Evolutionary conservation across 2,329 filamentous ascomycete species (phyloP), one percentile per base, ranked within the genome.

Genomic region (Colletotrichum limetticola): DNA sequence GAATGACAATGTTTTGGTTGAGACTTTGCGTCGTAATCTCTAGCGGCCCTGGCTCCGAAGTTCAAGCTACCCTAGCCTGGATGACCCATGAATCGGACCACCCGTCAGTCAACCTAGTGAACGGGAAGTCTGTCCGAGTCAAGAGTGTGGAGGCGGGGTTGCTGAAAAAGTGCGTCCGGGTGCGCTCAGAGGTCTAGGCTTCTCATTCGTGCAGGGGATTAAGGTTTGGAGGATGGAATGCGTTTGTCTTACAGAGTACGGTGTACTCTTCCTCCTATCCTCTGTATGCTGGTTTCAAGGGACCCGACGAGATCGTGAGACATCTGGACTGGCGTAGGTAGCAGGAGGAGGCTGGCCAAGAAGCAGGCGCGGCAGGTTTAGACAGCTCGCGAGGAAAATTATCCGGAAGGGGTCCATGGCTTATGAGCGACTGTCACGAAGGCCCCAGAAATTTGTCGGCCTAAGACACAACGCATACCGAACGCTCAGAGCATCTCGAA

Each of bases 11-110:
- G 42, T 63, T 59, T 55, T 59, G 22, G 30, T 7, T 64, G 59
- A 24, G 53, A 68, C 58, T 9, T 52, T 9, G 52, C 59, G 59
- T 64, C 42, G 66, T 64, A 60, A 64, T 63, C 65, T 53, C 58
- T 22, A 24, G 32, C 52, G 30, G 62, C 22, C 30, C 49, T 56
- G 12, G 7, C 4, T 63, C 52, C 24, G 59, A 32, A 22, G 19
- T 24, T 30, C 37, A 12, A 30, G n/a, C 42, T 60, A 46, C 9
- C 35, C 57, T 28, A 35, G 53, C 28, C 37, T 52, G 58, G 57
- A 58, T 58, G 24, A 57, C 16, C 53, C 62, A 22, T 52, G 35
- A 22, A 22, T 60, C 26, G 9, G 46, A 53, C 35, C 22, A 14
- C 26, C 49, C 49, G 61, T 4, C 37, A 19, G 5, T 35, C 6